Evolutionary conservation across 83 land plant genomes (phyloP).

Genomic region (Picea abies): DNA sequence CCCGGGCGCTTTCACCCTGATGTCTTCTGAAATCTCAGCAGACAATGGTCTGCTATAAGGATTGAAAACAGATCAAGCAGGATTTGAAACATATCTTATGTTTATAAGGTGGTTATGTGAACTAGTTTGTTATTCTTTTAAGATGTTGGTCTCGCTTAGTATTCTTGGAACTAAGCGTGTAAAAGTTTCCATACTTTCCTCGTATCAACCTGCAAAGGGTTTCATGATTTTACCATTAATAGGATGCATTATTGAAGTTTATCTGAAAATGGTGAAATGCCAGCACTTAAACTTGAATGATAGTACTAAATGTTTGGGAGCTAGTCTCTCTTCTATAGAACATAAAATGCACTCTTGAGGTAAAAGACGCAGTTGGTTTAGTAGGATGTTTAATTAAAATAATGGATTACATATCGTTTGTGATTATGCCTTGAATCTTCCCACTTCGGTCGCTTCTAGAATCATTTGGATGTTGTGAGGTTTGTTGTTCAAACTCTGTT

Average conservation of each 20-base stretch:
- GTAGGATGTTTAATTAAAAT: neutral
- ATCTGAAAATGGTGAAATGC: neutral
- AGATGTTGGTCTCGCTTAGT: neutral
- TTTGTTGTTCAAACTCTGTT: neutral
- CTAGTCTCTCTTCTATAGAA: neutral
- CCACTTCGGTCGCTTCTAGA: neutral
- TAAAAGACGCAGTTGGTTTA: neutral
- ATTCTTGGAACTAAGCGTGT: neutral
- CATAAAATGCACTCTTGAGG: neutral
- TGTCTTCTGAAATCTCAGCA: constrained; percentile 39
- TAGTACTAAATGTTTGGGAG: neutral
- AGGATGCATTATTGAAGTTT: neutral
- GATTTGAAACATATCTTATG: neutral
- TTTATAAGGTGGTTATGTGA: neutral
- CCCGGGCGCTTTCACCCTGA: constrained; percentile 85
- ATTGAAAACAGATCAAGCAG: constrained; percentile 2
- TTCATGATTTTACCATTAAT: neutral
- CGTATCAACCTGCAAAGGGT: neutral
- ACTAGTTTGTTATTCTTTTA: neutral
- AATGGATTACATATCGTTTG: neutral
- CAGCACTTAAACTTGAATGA: neutral
- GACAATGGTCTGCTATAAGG: neutral
- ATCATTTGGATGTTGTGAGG: neutral
- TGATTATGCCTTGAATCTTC: neutral
- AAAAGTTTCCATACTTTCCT: neutral